A percentile compares a stretch with the other conserved stretches of the same genome.
phyloP scores from a whole-genome alignment of 129 eudicot genomes.

The Flaveria bidentis region DNA sequence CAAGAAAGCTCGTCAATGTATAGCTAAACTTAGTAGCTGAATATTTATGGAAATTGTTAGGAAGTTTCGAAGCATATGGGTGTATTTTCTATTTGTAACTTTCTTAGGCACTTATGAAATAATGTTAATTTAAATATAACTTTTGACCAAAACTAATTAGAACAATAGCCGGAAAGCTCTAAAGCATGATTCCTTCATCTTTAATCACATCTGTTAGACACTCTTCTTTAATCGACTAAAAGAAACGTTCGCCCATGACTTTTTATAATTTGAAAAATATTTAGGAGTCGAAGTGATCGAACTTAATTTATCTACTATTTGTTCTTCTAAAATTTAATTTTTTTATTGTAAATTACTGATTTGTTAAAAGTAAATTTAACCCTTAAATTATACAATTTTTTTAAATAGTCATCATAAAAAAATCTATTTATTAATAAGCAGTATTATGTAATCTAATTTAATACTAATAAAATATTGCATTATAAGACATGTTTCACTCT shows the following conservation, averaged over 20 bases:
- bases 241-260: not conserved
- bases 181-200: not conserved
- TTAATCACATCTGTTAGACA: not conserved
- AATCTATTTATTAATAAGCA: no score
- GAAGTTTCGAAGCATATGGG: conserved; percentile 7
- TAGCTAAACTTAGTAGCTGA: not conserved
- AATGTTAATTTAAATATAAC: conserved; percentile 12
- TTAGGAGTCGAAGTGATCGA: not conserved
- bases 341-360: no score
- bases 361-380: no score
- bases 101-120: not conserved
- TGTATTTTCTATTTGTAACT: not conserved
- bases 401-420: no score
- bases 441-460: no score
- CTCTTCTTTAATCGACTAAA: not conserved
- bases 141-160: not conserved
- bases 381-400: no score
- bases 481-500: no score
- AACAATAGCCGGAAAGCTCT: conserved; percentile 7
- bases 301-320: not conserved
- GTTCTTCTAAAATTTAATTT: not conserved
- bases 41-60: conserved; percentile 1
- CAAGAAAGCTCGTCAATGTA: not conserved
- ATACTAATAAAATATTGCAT: no score
- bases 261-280: not conserved